These are phyloP conservation scores for Canavalia ensiformis DNA, from an alignment of 306 rosid genomes.

Conservation along the genomic window DNA sequence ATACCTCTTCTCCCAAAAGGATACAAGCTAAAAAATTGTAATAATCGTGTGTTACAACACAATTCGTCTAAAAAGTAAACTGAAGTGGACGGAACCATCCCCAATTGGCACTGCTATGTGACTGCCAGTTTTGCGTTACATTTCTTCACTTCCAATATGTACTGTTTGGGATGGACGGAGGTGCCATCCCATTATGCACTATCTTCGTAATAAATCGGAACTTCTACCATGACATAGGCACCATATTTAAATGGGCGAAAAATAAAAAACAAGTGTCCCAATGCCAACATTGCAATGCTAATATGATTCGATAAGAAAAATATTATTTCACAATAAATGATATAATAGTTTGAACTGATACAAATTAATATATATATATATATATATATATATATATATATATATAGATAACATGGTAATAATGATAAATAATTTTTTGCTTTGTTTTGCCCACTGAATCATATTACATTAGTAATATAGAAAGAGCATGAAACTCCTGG, in stretches of 20 bases:
- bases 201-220: not conserved
- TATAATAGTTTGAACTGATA: too few relatives aligned
- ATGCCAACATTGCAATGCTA: not conserved
- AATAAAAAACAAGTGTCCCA: not conserved
- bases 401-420: not conserved
- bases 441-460: conserved; percentile 6
- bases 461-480: conserved; percentile 42
- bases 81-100: conserved; percentile 10
- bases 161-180: not conserved
- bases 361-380: too few relatives aligned
- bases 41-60: conserved; percentile 29
- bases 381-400: too few relatives aligned
- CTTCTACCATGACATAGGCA: conserved; percentile 1
- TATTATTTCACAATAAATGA: too few relatives aligned
- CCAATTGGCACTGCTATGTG: not conserved
- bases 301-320: too few relatives aligned
- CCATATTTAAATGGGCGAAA: not conserved
- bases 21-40: conserved; percentile 38
- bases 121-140: not conserved
- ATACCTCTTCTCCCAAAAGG: conserved; percentile 29
- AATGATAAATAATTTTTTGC: not conserved
- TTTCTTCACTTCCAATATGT: not conserved
- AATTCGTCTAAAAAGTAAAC: conserved; percentile 14
- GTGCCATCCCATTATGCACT: not conserved
- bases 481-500: conserved; percentile 1